Conservation (phyloP, 768 basidiomycete species). For the Russula abietina region DNA sequence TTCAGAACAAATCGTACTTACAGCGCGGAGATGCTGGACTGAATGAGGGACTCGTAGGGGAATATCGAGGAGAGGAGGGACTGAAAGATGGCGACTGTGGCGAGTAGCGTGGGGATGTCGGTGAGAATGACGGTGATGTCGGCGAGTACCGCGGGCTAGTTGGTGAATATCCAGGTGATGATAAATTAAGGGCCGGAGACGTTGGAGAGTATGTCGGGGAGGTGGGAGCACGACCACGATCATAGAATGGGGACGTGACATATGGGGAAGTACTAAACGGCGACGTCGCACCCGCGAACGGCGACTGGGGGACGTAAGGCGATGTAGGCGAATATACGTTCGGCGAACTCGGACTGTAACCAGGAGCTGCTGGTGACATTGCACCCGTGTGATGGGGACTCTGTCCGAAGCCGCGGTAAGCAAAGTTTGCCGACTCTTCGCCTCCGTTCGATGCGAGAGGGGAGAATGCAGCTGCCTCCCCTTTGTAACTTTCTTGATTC, state of each 20-base stretch:
- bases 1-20: conserved; percentile 37
- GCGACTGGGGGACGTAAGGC: conserved; percentile 81
- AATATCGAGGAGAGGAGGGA: conserved; percentile 84
- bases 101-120: conserved; percentile 84
- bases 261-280: conserved; percentile 78
- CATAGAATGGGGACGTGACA: conserved; percentile 80
- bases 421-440: conserved; percentile 75
- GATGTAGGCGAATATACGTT: conserved; percentile 86
- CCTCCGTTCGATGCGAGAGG: conserved; percentile 79
- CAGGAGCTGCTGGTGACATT: conserved; percentile 83
- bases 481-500: conserved; percentile 69
- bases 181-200: conserved; percentile 73
- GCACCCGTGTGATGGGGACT: conserved; percentile 79
- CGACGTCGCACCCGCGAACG: conserved; percentile 76
- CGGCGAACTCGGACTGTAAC: conserved; percentile 89
- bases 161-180: conserved; percentile 64
- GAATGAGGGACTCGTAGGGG: conserved; percentile 83
- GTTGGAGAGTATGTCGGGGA: conserved; percentile 88
- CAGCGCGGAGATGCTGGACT: conserved; percentile 85
- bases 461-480: conserved; percentile 89
- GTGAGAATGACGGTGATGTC: conserved; percentile 80
- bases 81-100: conserved; percentile 91
- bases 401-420: conserved; percentile 72
- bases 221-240: conserved; percentile 55
- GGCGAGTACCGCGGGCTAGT: conserved; percentile 83